Evolutionary conservation across 148 eudicot genomes (phyloP).

Genomic region (Camellia granthamiana): DNA sequence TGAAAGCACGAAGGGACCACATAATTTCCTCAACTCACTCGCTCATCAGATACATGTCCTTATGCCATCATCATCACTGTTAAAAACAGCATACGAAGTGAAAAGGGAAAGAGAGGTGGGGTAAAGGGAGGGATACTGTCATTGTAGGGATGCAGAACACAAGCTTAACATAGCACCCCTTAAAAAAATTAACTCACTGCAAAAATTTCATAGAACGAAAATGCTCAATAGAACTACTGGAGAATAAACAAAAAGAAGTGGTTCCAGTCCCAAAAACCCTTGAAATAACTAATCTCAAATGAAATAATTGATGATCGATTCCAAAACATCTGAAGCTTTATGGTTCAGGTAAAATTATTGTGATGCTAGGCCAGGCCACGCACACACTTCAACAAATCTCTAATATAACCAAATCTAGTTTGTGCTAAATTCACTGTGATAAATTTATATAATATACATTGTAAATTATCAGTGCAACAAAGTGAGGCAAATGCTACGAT

Average conservation of each 20-base stretch:
- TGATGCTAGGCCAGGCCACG: not conserved
- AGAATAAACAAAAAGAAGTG: not conserved
- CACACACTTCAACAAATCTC: not conserved
- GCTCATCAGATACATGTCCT: no score
- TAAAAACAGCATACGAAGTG: no score
- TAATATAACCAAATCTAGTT: not conserved
- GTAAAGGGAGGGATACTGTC: no score
- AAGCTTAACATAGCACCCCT: not conserved
- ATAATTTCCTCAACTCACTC: no score
- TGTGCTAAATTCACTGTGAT: not conserved
- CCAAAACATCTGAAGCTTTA: not conserved
- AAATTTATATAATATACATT: not conserved
- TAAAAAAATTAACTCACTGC: not conserved
- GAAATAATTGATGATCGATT: constrained; percentile 3
- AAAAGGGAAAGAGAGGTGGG: no score
- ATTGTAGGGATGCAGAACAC: not conserved
- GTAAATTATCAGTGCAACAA: constrained; percentile 4
- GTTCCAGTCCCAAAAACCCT: constrained; percentile 9
- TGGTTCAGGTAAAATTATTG: not conserved
- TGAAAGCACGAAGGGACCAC: no score
- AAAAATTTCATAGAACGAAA: not conserved
- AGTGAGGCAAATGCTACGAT: not conserved
- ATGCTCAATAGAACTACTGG: not conserved
- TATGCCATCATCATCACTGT: no score
- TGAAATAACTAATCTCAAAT: not conserved